Base-by-base conservation (phyloP, 139 green algal genomes). In the Marvania coccoides region DNA sequence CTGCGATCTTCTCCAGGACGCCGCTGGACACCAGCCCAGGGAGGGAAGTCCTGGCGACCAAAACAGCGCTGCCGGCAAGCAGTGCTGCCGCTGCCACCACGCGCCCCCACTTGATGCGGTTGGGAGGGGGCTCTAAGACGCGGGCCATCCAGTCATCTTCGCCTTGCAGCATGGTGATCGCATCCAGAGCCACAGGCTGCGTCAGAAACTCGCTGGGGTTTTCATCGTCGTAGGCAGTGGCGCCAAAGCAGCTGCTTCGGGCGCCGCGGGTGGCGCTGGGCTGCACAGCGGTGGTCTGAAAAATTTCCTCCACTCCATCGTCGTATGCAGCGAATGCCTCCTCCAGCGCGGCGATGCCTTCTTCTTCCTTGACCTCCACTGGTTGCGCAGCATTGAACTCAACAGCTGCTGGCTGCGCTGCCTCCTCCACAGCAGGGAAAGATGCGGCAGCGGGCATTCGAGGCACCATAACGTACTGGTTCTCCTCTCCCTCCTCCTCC, bases 131-230 rank as follows among this genome's bases (percentile, higher is more conserved):
- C 40, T 68, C 23, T 14, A 56, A 33, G 2, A 61, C 24, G 31
- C 60, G 51, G 51, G 42, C 48, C 54, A 77, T 73, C 26, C 55
- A 51, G 8, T 55, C 36, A n/a, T 64, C 57, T 53, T 77, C 70
- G 2, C 70, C 70, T 19, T 42, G 31, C 54, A 77, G 45, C 4
- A 54, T 61, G 2, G 53, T 36, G 13, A 72, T 58, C 14, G 57
- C 47, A 34, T 23, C 30, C 30, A 56, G 35, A 56, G 58, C 62
- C 31, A 76, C 31, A 0, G 70, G 61, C 38, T 71, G 61, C 33
- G 57, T n/a, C 7, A 64, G 26, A 58, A 39, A 23, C 2, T 64
- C 57, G 29, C 48, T 38, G 33, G 19, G 19, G 19, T 51, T 51
- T 51, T 51, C 42, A 51, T 51, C 42, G 19, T 51, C 42, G 19